Base-by-base conservation (phyloP, 441 rosid genomes). In the Geranium incanum region DNA sequence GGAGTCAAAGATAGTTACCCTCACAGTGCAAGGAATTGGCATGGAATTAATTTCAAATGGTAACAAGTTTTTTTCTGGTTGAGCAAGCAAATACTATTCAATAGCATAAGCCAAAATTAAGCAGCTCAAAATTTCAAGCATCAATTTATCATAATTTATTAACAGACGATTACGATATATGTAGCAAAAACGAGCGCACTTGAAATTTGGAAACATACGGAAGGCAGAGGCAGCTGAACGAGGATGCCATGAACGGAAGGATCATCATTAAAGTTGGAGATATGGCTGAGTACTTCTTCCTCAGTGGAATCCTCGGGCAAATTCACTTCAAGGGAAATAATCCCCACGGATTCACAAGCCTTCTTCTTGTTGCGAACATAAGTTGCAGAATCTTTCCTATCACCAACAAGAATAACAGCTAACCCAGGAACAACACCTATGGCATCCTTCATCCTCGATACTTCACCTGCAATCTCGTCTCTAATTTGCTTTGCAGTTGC, bases 211-310 rank as follows among this genome's bases (percentile, higher is more conserved):
- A 70, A 80, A 55, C 84, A 62, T 85, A 93, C 95, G 70, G 86
- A 78, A 74, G 95, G 95, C 45, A 90, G 78, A 52, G 98, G 97
- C 80, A 89, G 77, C 80, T 93, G 95, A 76, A 93, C 97, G 76
- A 93, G 96, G 79, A 93, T 91, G 79, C 98, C 97, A 70, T 93
- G 96, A 69, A 93, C 93, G 0, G 84, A 78, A 76, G 94, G 83
- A 75, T 89, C 89, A 39, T 71, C 80, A 36, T 89, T 93, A 77
- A 86, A 93, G 68, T 72, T 82, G 0, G 84, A 81, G 66, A 93
- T 84, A 72, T 72, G 81, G 68, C 79, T 80, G 71, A 91, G 81
- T 7, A 93, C 88, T 72, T 89, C 93, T 12, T 85, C 81, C 76
- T 91, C 95, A 3, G 86, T 69, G 0, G 91, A 72, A 45, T 84